Conservation (phyloP, 2,329 filamentous ascomycete genomes). For the Ascosphaera apis region DNA sequence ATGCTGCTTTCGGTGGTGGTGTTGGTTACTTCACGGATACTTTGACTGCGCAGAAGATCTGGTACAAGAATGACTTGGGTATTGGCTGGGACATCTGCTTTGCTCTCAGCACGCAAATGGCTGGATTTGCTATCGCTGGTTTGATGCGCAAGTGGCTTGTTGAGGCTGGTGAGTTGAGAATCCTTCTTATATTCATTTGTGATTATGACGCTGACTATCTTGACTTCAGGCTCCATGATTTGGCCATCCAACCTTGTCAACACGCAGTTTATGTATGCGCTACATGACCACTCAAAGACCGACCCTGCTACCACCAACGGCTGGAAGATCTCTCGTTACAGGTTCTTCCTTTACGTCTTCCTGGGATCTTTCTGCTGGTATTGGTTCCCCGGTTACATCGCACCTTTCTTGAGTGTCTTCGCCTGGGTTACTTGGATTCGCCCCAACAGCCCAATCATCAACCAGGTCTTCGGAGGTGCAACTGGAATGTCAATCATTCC, state of each 20-base stretch:
- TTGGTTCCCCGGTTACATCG: conserved; percentile 46
- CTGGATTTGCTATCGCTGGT: conserved; percentile 46
- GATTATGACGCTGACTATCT: neutral
- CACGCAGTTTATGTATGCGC: conserved; percentile 45
- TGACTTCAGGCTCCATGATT: conserved; percentile 40
- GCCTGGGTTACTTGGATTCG: conserved; percentile 50
- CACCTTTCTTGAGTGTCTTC: conserved; percentile 46
- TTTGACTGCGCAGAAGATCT: conserved; percentile 45
- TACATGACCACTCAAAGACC: conserved; percentile 39
- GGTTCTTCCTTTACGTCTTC: conserved; percentile 38
- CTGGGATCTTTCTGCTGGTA: conserved; percentile 38
- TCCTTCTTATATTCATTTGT: neutral
- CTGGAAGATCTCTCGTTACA: conserved; percentile 41
- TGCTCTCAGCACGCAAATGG: conserved; percentile 43
- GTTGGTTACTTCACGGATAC: conserved; percentile 51
- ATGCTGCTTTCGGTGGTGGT: conserved; percentile 39
- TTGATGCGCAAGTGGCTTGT: conserved; percentile 40
- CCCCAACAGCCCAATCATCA: conserved; percentile 43
- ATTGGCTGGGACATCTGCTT: conserved; percentile 39
- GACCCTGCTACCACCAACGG: conserved; percentile 35
- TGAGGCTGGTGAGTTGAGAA: conserved; percentile 9
- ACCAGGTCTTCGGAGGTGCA: conserved; percentile 48
- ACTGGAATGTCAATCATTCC: conserved; percentile 46
- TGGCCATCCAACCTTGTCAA: conserved; percentile 46
- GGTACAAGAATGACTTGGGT: conserved; percentile 49